A percentile compares a stretch with the other conserved stretches of the same genome.
Conservation (phyloP, 129 eudicot species). For the Solidago caesia region DNA sequence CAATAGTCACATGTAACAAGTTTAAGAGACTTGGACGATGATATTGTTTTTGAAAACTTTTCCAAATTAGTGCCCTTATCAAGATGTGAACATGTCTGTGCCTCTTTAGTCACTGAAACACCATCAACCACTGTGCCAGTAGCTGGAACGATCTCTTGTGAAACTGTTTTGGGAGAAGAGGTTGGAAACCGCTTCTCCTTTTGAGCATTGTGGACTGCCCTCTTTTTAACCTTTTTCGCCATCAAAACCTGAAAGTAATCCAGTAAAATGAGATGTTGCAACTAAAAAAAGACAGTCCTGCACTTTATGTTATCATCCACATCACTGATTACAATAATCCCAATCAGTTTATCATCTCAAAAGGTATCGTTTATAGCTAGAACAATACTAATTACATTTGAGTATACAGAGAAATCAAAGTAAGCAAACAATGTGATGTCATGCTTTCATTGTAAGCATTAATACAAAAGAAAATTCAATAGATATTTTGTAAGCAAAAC, state of each 20-base stretch:
- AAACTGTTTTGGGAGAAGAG: conserved; percentile 38
- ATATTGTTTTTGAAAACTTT: conserved; percentile 50
- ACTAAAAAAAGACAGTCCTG: conserved; percentile 5
- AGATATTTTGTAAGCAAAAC: not conserved
- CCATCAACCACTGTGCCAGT: conserved; percentile 33
- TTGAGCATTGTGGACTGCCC: conserved; percentile 48
- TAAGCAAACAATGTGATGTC: not conserved
- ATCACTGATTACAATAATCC: not conserved
- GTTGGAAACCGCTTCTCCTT: conserved; percentile 55
- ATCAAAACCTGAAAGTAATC: conserved; percentile 48
- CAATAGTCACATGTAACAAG: conserved; percentile 74
- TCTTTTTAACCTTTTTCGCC: conserved; percentile 84
- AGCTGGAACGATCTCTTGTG: conserved; percentile 29
- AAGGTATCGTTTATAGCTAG: not conserved
- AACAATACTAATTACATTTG: conserved; percentile 1
- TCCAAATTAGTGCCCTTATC: conserved; percentile 61
- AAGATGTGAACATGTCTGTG: conserved; percentile 61
- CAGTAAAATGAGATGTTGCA: not conserved
- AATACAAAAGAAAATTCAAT: not conserved
- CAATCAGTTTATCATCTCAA: not conserved
- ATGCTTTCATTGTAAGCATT: not conserved
- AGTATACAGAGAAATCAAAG: not conserved
- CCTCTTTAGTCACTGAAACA: conserved; percentile 41
- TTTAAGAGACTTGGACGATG: conserved; percentile 39
- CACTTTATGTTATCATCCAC: conserved; percentile 18